Base-by-base conservation (phyloP, 192 early-diverging fungal genomes). In the Chytriomyces hyalinus region DNA sequence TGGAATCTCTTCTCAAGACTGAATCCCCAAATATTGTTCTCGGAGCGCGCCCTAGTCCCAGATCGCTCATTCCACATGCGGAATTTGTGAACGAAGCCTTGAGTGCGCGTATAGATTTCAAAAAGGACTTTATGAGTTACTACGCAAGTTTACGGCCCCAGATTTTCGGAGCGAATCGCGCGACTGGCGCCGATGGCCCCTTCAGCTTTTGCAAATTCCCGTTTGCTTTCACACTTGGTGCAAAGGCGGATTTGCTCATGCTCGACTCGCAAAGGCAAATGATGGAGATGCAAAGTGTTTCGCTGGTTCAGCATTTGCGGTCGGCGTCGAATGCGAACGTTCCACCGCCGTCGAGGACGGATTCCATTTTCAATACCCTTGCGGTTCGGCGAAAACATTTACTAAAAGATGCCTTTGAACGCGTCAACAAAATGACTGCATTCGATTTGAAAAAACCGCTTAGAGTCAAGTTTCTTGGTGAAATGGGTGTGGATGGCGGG, bases 401-500 rank as follows among this genome's bases (percentile, higher is more conserved):
- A 20, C 46, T 76, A 17, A 51, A 69, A n/a, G 75, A 76, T 59
- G 24, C 75, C 9, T 76, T 76, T 45, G 44, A 69, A 50, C 6
- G 11, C 10, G 47, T 69, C 10, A 65, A 28, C 22, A 9, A 46
- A 46, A 70, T 70, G 64, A 15, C 51, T 46, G 46, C n/a, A 7
- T 17, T 15, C 7, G 45, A 62, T 47, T 49, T 73, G 15, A 73
- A 73, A 44, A 73, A 73, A 26, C 71, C 71, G 11, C 48, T 73
- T 2, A 8, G n/a, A 9, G 65, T 76, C 13, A 50, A 76, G 45
- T 76, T 76, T 70, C 10, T 24, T 15, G 49, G 69, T 22, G 75
- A 76, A 61, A 53, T 76, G 64, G 75, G 75, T 15, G 36, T 76
- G 20, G 75, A 76, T 50, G 66, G 67, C 6, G 75, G 75, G 9